Conservation (phyloP, 2,329 filamentous ascomycete species). For the Thelonectria blattea region DNA sequence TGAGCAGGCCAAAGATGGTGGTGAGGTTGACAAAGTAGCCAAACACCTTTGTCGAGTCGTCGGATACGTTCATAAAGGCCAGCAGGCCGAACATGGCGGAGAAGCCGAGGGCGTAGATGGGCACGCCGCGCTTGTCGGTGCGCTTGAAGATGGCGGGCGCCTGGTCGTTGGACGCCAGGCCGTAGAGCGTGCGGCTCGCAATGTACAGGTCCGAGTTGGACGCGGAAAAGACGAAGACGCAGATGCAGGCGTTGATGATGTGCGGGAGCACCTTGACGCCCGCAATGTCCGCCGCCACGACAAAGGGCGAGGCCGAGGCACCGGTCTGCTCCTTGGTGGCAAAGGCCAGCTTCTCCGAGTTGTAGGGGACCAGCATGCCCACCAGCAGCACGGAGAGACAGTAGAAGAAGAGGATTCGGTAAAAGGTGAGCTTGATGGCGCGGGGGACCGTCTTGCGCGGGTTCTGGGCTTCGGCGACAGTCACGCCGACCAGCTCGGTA, state of each 20-base stretch:
- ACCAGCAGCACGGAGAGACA: constrained; percentile 74
- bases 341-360: constrained; percentile 65
- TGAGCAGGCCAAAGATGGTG: constrained; percentile 70
- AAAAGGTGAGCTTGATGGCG: constrained; percentile 82
- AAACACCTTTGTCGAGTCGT: constrained; percentile 63
- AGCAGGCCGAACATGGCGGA: constrained; percentile 69
- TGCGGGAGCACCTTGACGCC: constrained; percentile 67
- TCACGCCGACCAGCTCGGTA: constrained; percentile 78
- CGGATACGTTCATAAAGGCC: constrained; percentile 70
- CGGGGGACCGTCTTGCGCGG: constrained; percentile 77
- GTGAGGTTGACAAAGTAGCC: constrained; percentile 71
- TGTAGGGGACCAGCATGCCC: constrained; percentile 78
- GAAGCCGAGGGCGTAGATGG: constrained; percentile 67
- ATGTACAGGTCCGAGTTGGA: constrained; percentile 82
- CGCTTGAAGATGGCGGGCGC: constrained; percentile 74
- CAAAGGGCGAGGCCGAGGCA: constrained; percentile 69
- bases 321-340: constrained; percentile 52
- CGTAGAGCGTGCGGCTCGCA: constrained; percentile 74
- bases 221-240: constrained; percentile 78
- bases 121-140: constrained; percentile 75
- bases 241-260: constrained; percentile 76
- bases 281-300: constrained; percentile 72
- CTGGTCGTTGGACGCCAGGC: constrained; percentile 73
- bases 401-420: constrained; percentile 83
- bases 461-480: constrained; percentile 80